These are phyloP conservation scores for Phytophthora pisi DNA, from an alignment of 352 stramenopile species.

Conservation along the genomic window DNA sequence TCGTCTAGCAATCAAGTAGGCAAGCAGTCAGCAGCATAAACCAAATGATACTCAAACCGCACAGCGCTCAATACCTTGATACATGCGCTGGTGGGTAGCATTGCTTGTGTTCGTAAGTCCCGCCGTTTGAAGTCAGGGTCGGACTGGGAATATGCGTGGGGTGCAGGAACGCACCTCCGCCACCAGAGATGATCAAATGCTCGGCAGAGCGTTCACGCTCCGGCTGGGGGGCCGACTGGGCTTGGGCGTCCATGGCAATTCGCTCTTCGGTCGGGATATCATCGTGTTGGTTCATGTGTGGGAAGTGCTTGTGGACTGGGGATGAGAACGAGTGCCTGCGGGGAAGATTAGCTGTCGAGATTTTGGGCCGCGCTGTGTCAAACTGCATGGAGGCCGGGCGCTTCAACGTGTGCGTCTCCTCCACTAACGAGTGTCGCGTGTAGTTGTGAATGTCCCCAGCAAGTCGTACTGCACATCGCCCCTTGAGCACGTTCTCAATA, in stretches of 20 bases:
- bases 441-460: constrained; percentile 96
- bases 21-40: constrained; percentile 1
- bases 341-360: constrained; percentile 26
- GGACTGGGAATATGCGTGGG: constrained; percentile 85
- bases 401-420: constrained; percentile 38
- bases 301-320: constrained; percentile 73
- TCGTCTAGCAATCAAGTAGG: constrained; percentile 44
- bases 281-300: constrained; percentile 59
- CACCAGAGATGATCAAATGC: constrained; percentile 89
- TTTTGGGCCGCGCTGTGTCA: constrained; percentile 22
- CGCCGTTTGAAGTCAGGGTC: constrained; percentile 66
- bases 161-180: constrained; percentile 90
- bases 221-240: constrained; percentile 4
- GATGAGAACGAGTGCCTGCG: constrained; percentile 39
- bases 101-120: constrained; percentile 73
- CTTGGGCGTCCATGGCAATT: constrained; percentile 8
- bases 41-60: no score
- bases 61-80: constrained; percentile 50
- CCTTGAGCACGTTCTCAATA: constrained; percentile 76
- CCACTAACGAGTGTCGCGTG: constrained; percentile 83
- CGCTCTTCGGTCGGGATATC: constrained; percentile 24
- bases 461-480: constrained; percentile 76
- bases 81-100: constrained; percentile 87
- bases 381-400: constrained; percentile 38
- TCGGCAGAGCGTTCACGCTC: constrained; percentile 40